Base-by-base conservation (phyloP, 371 early-diverging fungal species). In the Haplosporangium sp. region DNA sequence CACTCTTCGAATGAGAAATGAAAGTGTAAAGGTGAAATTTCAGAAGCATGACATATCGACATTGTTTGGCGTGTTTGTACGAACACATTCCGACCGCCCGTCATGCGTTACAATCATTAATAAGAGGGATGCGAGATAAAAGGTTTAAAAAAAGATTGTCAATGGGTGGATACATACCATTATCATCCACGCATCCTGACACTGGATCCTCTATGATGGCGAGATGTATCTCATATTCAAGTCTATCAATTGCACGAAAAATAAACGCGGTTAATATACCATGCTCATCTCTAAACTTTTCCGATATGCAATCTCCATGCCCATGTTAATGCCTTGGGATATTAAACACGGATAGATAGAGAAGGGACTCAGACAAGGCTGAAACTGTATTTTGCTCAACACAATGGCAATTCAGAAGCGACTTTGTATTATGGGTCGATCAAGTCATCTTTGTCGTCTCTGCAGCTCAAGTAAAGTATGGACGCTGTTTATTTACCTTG, bases 31-130 rank as follows among this genome's bases (percentile, higher is more conserved):
- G 18, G 55, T 52, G 52, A 53, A 59, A 79, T 79, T 79, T 79
- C 80, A 79, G 80, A 79, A 62, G 73, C 80, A 79, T 79, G 80
- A 79, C 80, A 79, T 79, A 47, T 79, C 80, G 80, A 79, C 80
- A 79, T 79, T 20, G 54, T 65, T 29, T 68, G 45, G 38, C 37
- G 80, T 79, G 80, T 64, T 79, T 79, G 80, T 79, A 79, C 80
- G 80, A 79, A 64, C 80, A 79, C 80, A 73, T 79, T 79, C 80
- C 80, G 80, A 73, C 80, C 80, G 80, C 80, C 80, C 80, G 80
- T 79, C 80, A 79, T 79, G 73, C 79, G 66, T 79, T 79, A 68
- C 80, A 79, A 79, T 79, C 80, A 79, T 79, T 79, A 79, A 77
- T 61, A 67, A 29, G 14, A 18, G n/a, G 20, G 16, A 38, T 21